phyloP scores from a whole-genome alignment of 768 basidiomycete genomes.

The Pleurotus platypus region DNA sequence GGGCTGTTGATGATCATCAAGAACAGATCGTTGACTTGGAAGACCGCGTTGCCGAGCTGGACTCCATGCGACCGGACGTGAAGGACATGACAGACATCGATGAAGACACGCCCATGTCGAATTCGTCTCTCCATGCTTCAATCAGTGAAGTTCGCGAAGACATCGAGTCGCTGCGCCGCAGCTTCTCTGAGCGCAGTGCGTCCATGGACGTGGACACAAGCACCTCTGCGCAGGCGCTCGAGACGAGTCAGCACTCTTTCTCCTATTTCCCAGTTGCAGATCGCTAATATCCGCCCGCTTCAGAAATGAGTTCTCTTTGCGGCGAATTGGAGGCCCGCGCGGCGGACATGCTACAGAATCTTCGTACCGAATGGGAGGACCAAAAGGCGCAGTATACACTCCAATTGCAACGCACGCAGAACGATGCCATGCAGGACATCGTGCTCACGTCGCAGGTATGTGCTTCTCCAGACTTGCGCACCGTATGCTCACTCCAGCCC shows the following conservation, averaged over 20 bases:
- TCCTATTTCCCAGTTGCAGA: too few relatives aligned
- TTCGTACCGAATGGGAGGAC: conserved; percentile 34
- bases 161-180: conserved; percentile 12
- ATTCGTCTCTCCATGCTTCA: conserved; percentile 26
- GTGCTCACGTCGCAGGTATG: conserved; percentile 31
- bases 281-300: too few relatives aligned
- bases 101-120: conserved; percentile 20
- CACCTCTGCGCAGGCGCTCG: too few relatives aligned
- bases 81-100: conserved; percentile 34
- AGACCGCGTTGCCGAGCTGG: conserved; percentile 23
- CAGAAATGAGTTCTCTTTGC: conserved; percentile 44
- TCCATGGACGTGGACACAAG: too few relatives aligned
- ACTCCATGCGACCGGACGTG: conserved; percentile 35
- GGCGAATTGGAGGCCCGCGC: conserved; percentile 39
- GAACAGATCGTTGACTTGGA: conserved; percentile 10
- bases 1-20: not conserved
- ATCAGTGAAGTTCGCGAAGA: conserved; percentile 34
- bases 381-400: conserved; percentile 45
- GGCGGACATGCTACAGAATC: conserved; percentile 31
- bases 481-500: too few relatives aligned
- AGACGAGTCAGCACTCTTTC: too few relatives aligned
- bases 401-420: conserved; percentile 35
- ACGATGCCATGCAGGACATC: conserved; percentile 31
- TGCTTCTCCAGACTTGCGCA: conserved; percentile 5
- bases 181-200: too few relatives aligned